Base-by-base conservation (phyloP, 2,329 filamentous ascomycete genomes). In the Sporothrix variecibatus region DNA sequence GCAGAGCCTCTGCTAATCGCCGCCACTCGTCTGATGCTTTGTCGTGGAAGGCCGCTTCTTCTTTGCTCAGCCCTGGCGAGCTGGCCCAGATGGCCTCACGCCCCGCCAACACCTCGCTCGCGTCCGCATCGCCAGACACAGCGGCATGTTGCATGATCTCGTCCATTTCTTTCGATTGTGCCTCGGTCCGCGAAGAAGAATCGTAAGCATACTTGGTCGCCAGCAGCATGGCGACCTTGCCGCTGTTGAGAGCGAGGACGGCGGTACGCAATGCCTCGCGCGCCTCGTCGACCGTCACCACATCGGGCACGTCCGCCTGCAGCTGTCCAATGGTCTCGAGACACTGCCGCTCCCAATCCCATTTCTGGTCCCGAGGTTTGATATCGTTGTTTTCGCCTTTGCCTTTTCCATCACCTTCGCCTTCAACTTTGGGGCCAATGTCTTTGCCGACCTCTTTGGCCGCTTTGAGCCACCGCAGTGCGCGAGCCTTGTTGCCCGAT, bases 271-370 rank as follows among this genome's bases (percentile, higher is more conserved):
- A 76, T 3, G 81, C 78, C 5, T 75, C 23, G 28, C 28, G 49
- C 20, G 53, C 43, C 46, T 73, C 65, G 23, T 73, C n/a, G 8
- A n/a, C 12, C 9, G n/a, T 28, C 1, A 43, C 62, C 8, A 43
- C 38, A n/a, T 28, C 3, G n/a, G n/a, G 38, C n/a, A 2, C 23
- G 1, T 43, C n/a, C 9, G 7, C 7, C n/a, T 26, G 46, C 8
- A 38, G 67, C 65, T 17, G 40, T 4, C 51, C 31, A 28, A 81
- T 79, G 31, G 73, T 77, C 43, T 80, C 76, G 20, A 81, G 77
- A 76, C 81, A 83, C 46, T 74, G 75, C 12, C 73, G 75, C 73
- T 83, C 81, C 80, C 81, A 83, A 53, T 80, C 79, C 83, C 83
- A 85, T 49, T 75, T n/a, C 6, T 72, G 62, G 49, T 23, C 38